These are phyloP conservation scores for Trichoderma cornu-damae DNA, from an alignment of 2,329 filamentous ascomycete genomes.

Conservation along the genomic window DNA sequence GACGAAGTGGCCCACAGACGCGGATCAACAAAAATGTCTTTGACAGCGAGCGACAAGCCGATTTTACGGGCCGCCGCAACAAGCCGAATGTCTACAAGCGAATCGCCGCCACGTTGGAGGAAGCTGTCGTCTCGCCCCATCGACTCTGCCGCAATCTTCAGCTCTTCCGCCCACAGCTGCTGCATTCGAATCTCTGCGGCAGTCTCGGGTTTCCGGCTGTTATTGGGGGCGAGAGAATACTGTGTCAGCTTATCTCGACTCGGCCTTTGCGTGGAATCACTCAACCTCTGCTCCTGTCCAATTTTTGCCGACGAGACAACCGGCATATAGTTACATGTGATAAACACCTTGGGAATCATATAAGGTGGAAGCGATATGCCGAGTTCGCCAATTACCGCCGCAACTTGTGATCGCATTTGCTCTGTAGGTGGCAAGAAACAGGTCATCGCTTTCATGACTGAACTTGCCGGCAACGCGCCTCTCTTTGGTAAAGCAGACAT, in stretches of 20 bases:
- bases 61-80: slow-evolving; percentile 1
- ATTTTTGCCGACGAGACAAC: background rate
- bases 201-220: background rate
- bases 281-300: slow-evolving; percentile 1
- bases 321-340: slow-evolving; percentile 2
- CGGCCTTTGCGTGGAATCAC: background rate
- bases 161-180: slow-evolving; percentile 3
- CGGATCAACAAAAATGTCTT: slow-evolving; percentile 21
- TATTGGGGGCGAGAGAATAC: background rate
- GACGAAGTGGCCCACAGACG: slow-evolving; percentile 3
- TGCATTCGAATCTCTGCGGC: slow-evolving; percentile 6
- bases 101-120: slow-evolving; percentile 28
- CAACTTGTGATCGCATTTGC: slow-evolving; percentile 12
- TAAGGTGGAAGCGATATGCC: background rate
- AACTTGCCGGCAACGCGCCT: background rate
- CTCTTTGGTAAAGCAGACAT: slow-evolving; percentile 5
- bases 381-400: background rate
- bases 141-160: background rate
- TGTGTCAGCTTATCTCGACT: background rate
- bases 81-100: slow-evolving; percentile 25
- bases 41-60: background rate
- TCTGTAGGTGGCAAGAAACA: slow-evolving; percentile 15
- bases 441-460: background rate
- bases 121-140: slow-evolving; percentile 32
- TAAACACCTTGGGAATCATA: slow-evolving; percentile 10